Conservation (phyloP, 1,284 basidiomycete genomes). For the Cryptococcus depauperatus region DNA sequence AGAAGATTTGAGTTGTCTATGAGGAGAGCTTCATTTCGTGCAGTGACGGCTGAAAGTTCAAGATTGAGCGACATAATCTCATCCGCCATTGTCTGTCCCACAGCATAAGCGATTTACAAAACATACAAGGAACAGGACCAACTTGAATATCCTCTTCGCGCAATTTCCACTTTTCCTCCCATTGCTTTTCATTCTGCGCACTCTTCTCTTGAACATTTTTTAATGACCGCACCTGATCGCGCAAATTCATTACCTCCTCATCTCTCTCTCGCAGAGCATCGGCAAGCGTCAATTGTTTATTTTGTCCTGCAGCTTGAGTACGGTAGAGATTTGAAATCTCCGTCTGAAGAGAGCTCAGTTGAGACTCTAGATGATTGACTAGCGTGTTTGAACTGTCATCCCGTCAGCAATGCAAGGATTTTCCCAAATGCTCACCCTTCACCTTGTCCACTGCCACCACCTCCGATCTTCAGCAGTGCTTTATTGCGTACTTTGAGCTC, state of each 20-base stretch:
- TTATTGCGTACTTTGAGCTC: conserved; percentile 81
- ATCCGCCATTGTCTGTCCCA: conserved; percentile 73
- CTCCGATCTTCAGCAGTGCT: conserved; percentile 54
- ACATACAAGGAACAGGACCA: conserved; percentile 18
- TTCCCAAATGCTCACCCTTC: conserved; percentile 32
- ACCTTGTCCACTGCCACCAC: conserved; percentile 52
- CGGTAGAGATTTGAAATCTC: conserved; percentile 92
- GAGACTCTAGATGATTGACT: conserved; percentile 80
- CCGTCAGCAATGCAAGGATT: conserved; percentile 1
- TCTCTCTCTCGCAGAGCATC: conserved; percentile 90
- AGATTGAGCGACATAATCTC: conserved; percentile 83
- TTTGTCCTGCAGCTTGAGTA: conserved; percentile 73
- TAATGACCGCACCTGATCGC: conserved; percentile 74
- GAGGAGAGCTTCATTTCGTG: conserved; percentile 72
- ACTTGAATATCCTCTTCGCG: conserved; percentile 85
- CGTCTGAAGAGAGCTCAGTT: conserved; percentile 79
- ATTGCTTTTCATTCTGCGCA: too few species aligned
- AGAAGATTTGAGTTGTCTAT: conserved; percentile 91
- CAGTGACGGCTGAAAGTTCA: conserved; percentile 79
- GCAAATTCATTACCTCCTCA: conserved; percentile 68
- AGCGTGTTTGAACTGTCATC: conserved; percentile 38
- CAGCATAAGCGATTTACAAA: too few species aligned
- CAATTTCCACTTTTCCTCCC: conserved; percentile 75
- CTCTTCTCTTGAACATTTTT: conserved; percentile 61
- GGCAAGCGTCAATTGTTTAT: conserved; percentile 88